Evolutionary conservation across 768 basidiomycete species (phyloP), one percentile per base, ranked within the genome.

Genomic region (Rhodotorula sphaerocarpa): DNA sequence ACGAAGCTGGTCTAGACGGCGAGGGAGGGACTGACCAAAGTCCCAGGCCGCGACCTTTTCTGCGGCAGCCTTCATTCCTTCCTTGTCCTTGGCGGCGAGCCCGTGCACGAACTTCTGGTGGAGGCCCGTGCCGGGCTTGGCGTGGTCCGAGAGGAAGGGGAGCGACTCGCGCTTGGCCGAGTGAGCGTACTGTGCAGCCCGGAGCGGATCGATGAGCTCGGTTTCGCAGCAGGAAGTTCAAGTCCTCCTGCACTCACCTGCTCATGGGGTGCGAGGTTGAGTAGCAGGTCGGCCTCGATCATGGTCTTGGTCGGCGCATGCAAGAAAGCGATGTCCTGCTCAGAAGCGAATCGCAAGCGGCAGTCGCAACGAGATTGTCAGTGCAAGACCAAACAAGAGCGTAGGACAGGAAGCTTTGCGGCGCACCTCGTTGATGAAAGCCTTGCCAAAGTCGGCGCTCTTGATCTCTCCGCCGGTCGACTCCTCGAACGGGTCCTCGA

Each of bases 281-380:
- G 82, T 5, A 92, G 74, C 47, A 92, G 77, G 74, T 95, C 90
- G 3, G 87, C 90, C 73, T 86, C 79, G 50, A 92, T 80, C 48
- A 92, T 76, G 0, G 84, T 82, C 73, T 83, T 86, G 20, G 84
- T 85, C 1, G 81, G 77, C 18, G 77, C 75, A 71, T 93, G 90
- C 61, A 86, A 81, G 75, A 88, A 90, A 0, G 88, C 87, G 20
- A 91, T 82, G 56, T 92, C 90, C 72, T 87, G 86, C 72, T 87
- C 88, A 63, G 76, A 3, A 87, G 46, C 28, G 27, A 4, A 7
- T n/a, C n/a, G 27, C 28, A 5, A 3, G 27, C 87, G 71, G 85
- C 86, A 69, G 84, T 64, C 59, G 73, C 71, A 71, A 72, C 43
- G 16, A n/a, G 45, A 9, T 10, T 27, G n/a, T 7, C 45, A 46